Percentiles rank a stretch among this genome's conserved stretches.
phyloP scores from a whole-genome alignment of 345 rosid species.

The Gossypium herbaceum region DNA sequence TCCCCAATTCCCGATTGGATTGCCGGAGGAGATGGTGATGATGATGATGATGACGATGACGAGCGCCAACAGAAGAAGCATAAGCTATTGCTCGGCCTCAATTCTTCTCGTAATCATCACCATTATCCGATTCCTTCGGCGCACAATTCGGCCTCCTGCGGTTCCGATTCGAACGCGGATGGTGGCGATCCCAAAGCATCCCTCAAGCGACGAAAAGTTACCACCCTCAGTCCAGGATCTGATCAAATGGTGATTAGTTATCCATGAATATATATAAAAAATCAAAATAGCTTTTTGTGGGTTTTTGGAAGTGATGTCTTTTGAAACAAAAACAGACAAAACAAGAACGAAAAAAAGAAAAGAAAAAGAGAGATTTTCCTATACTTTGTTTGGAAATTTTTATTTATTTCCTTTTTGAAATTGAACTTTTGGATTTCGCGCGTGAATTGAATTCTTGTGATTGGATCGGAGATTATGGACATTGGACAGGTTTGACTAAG shows the following conservation, averaged over 20 bases:
- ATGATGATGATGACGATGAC: constrained; percentile 64
- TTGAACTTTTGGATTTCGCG: constrained; percentile 46
- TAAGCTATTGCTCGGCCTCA: constrained; percentile 59
- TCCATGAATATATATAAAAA: neutral
- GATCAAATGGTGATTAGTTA: constrained; percentile 42
- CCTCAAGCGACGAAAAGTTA: constrained; percentile 36
- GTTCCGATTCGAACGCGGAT: constrained; percentile 42
- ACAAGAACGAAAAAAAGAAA: too few species aligned
- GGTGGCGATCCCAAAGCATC: constrained; percentile 37
- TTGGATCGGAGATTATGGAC: constrained; percentile 41
- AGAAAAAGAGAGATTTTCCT: neutral
- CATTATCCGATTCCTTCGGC: constrained; percentile 21
- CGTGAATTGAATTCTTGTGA: constrained; percentile 31
- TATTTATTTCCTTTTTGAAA: neutral
- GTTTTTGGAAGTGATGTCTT: neutral
- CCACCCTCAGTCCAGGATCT: constrained; percentile 46
- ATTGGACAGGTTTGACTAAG: constrained; percentile 46
- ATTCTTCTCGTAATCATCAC: constrained; percentile 36
- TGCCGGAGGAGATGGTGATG: constrained; percentile 47
- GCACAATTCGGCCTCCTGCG: constrained; percentile 30
- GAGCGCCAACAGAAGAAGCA: constrained; percentile 77
- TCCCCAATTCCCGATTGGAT: constrained; percentile 27
- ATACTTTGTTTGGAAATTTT: neutral
- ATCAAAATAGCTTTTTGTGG: neutral
- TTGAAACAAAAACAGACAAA: neutral